A percentile compares a stretch with the other conserved stretches of the same genome.
phyloP scores from a whole-genome alignment of 768 basidiomycete genomes.

The Kwoniella heveanensis region DNA sequence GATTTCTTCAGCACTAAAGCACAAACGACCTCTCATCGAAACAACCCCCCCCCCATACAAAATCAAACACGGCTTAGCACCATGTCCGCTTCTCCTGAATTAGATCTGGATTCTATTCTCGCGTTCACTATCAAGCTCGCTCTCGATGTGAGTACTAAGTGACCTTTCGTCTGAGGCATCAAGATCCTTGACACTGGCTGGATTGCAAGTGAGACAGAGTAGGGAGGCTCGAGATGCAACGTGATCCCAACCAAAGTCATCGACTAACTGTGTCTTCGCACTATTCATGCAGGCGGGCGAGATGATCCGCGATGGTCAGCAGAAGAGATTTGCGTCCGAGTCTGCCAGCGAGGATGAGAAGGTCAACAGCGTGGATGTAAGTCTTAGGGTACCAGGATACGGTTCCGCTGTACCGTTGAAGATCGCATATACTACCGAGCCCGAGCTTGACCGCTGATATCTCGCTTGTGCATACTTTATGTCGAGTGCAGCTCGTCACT shows the following conservation, averaged over 20 bases:
- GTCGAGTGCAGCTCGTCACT: constrained; percentile 67
- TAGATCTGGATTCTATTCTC: constrained; percentile 25
- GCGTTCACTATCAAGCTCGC: constrained; percentile 31
- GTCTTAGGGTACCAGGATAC: too few species aligned
- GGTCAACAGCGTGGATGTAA: constrained; percentile 84
- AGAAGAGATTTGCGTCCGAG: constrained; percentile 62
- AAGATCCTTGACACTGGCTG: too few species aligned
- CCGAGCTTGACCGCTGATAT: too few species aligned
- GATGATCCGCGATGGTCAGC: constrained; percentile 66
- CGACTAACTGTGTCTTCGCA: not conserved
- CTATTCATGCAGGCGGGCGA: constrained; percentile 35
- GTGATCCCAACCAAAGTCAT: too few species aligned
- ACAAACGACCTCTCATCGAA: too few species aligned
- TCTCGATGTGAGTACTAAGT: constrained; percentile 25
- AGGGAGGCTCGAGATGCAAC: not conserved
- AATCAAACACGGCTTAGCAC: not conserved
- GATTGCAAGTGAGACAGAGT: too few species aligned
- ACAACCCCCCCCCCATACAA: too few species aligned
- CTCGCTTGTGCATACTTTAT: not conserved
- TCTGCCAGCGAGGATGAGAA: constrained; percentile 68
- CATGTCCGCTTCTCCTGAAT: constrained; percentile 10
- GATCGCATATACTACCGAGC: too few species aligned
- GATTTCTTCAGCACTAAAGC: too few species aligned
- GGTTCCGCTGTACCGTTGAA: too few species aligned
- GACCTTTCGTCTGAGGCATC: too few species aligned